A percentile compares a stretch with the other conserved stretches of the same genome.
Evolutionary conservation across 306 rosid species (phyloP).

Genomic region (Malus domestica): DNA sequence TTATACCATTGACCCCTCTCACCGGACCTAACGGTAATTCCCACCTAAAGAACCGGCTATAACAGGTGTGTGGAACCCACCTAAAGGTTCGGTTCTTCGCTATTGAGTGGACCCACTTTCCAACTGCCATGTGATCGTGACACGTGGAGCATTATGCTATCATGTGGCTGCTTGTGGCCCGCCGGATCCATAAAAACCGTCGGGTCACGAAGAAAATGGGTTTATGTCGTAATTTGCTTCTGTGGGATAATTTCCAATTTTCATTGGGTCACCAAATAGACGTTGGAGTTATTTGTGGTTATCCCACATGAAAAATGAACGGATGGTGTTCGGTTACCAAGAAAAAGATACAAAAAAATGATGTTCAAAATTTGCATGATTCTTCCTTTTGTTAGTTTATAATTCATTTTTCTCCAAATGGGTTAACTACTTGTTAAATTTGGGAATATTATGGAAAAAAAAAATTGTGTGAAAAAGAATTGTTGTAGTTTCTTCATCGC

Average conservation of each 20-base stretch:
- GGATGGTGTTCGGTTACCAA: constrained; percentile 23
- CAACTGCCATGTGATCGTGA: constrained; percentile 19
- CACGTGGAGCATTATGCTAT: constrained; percentile 19
- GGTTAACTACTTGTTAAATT: constrained; percentile 8
- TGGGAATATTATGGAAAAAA: not conserved
- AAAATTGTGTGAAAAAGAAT: not conserved
- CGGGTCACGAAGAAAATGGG: constrained; percentile 33
- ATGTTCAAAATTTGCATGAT: not conserved
- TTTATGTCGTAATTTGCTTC: not conserved
- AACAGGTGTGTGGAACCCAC: constrained; percentile 42
- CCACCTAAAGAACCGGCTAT: constrained; percentile 30
- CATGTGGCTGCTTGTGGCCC: constrained; percentile 55
- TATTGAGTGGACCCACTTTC: constrained; percentile 35
- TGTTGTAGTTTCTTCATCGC: not conserved
- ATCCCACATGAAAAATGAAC: not conserved
- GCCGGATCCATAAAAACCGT: constrained; percentile 69
- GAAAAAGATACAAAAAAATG: not conserved
- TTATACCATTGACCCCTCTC: constrained; percentile 62
- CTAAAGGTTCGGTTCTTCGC: constrained; percentile 70
- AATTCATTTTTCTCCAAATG: not conserved
- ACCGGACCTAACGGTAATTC: constrained; percentile 52
- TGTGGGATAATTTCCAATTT: not conserved
- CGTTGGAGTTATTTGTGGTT: not conserved
- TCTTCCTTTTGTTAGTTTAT: not conserved
- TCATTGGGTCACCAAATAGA: not conserved